Percentiles rank a stretch among this genome's conserved stretches.
Evolutionary conservation across 768 basidiomycete genomes (phyloP).

Genomic region (Xerocomus spinulosus): DNA sequence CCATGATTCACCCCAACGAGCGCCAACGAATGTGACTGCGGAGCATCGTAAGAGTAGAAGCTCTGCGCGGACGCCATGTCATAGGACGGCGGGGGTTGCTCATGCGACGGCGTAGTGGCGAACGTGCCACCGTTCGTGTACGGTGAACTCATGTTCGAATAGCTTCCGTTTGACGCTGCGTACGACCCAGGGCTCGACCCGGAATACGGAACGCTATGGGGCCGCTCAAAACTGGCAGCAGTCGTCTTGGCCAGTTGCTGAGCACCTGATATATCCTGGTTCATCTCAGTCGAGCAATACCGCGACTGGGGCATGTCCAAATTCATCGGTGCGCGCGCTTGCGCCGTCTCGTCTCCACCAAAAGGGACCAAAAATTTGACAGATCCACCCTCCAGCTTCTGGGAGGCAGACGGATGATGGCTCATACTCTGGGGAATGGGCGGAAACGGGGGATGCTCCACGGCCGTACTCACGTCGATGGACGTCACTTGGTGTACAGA

Average conservation of each 20-base stretch:
- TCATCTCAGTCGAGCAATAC: slow-evolving; percentile 16
- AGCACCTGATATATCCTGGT: slow-evolving; percentile 4
- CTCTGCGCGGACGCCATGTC: slow-evolving; percentile 15
- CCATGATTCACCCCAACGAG: slow-evolving; percentile 15
- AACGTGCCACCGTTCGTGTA: slow-evolving; percentile 20
- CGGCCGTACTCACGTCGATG: slow-evolving; percentile 7
- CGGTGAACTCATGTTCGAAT: slow-evolving; percentile 24
- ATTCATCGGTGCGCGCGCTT: slow-evolving; percentile 10
- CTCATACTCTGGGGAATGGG: slow-evolving; percentile 4
- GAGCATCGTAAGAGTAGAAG: slow-evolving; percentile 23
- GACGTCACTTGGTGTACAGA: slow-evolving; percentile 8
- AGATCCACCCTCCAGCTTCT: slow-evolving; percentile 12
- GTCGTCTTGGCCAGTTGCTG: slow-evolving; percentile 9
- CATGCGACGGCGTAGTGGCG: slow-evolving; percentile 17
- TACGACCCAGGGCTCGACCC: slow-evolving; percentile 25
- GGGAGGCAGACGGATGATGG: slow-evolving; percentile 6
- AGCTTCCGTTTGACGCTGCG: slow-evolving; percentile 21
- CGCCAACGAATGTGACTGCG: slow-evolving; percentile 16
- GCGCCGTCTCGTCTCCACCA: slow-evolving; percentile 13
- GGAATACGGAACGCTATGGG: slow-evolving; percentile 16
- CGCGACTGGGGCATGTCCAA: slow-evolving; percentile 15
- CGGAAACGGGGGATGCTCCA: slow-evolving; percentile 10
- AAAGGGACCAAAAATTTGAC: slow-evolving; percentile 27
- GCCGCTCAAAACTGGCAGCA: slow-evolving; percentile 18
- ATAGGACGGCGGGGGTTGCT: slow-evolving; percentile 19